Evolutionary conservation across 2,329 filamentous ascomycete species (phyloP).

Genomic region (Pezizomycotina sp.): DNA sequence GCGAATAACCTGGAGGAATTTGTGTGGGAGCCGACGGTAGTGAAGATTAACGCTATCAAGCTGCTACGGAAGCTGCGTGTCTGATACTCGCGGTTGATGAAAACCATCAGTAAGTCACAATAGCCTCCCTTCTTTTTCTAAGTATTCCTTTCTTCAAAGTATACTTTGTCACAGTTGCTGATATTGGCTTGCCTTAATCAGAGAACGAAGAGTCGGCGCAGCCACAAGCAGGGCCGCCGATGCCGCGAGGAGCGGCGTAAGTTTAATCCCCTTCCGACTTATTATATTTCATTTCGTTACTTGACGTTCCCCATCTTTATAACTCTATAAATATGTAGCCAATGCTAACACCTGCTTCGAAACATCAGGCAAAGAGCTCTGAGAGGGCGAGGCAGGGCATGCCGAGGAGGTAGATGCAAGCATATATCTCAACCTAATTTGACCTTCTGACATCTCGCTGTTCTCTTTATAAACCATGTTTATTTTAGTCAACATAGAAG

Average conservation of each 20-base stretch:
- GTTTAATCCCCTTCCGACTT: slow-evolving; percentile 3
- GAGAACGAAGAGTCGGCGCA: slow-evolving; percentile 81
- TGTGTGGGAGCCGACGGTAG: slow-evolving; percentile 90
- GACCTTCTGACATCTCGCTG: no score
- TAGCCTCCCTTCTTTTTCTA: background rate
- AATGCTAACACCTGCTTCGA: slow-evolving; percentile 66
- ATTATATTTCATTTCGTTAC: background rate
- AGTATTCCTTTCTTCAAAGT: background rate
- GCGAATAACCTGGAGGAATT: slow-evolving; percentile 88
- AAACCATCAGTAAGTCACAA: slow-evolving; percentile 60
- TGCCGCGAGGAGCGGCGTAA: slow-evolving; percentile 29
- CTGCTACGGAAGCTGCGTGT: slow-evolving; percentile 86
- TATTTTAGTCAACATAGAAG: no score
- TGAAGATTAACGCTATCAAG: slow-evolving; percentile 98
- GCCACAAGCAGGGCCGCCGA: slow-evolving; percentile 63
- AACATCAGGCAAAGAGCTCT: slow-evolving; percentile 42
- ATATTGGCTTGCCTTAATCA: slow-evolving; percentile 26
- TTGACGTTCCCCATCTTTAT: background rate
- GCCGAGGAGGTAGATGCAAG: slow-evolving; percentile 55
- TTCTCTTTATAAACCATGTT: no score
- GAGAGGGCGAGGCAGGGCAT: slow-evolving; percentile 72
- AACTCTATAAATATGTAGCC: slow-evolving; percentile 44
- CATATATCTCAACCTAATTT: no score
- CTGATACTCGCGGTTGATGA: slow-evolving; percentile 93
- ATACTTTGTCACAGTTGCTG: slow-evolving; percentile 1